Evolutionary conservation across 495 filamentous ascomycete genomes (phyloP), one percentile per base, ranked within the genome.

Genomic region (Daldinia loculata): DNA sequence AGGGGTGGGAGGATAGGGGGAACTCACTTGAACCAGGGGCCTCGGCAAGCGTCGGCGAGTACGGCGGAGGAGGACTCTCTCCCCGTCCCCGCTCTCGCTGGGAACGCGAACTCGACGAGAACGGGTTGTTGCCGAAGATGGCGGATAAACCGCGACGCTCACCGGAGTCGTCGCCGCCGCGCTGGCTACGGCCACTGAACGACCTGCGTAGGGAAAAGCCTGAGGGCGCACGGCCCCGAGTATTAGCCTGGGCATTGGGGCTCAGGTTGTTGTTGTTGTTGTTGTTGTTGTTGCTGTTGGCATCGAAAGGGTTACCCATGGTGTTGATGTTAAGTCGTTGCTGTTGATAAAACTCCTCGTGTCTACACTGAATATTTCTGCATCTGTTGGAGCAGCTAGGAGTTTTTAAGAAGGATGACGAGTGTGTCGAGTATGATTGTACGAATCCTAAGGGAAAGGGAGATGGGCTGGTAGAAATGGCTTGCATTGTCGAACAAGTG

Each of bases 291-390:
- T 6, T n/a, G 19, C 6, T 17, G n/a, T 19, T 34, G 34, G 34
- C 8, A 0, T 36, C 61, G 29, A 69, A 65, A 15, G 70, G 70
- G 48, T 73, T 68, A 2, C 67, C 61, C 70, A 73, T 73, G 50
- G 5, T 30, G 50, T 53, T 53, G 1, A 30, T 30, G 22, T 30
- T 30, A 3, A 48, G 50, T 53, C 15, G 50, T 53, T 59, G 36
- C 4, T 59, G 29, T 29, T 51, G 63, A 66, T 56, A 22, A 26
- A 24, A 30, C 24, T 50, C 52, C 24, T 43, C 56, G 45, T 73
- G 56, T 62, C 56, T 66, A 19, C 51, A 62, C 3, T 26, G 24
- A 7, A 12, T 26, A 22, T 69, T 61, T 17, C 61, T 50, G 22
- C 61, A 61, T 19, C 41, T 26, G 8, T 50, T 62, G 11, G 61